Evolutionary conservation across 2,329 filamentous ascomycete species (phyloP).

Genomic region (Trichophyton schoenleinii): DNA sequence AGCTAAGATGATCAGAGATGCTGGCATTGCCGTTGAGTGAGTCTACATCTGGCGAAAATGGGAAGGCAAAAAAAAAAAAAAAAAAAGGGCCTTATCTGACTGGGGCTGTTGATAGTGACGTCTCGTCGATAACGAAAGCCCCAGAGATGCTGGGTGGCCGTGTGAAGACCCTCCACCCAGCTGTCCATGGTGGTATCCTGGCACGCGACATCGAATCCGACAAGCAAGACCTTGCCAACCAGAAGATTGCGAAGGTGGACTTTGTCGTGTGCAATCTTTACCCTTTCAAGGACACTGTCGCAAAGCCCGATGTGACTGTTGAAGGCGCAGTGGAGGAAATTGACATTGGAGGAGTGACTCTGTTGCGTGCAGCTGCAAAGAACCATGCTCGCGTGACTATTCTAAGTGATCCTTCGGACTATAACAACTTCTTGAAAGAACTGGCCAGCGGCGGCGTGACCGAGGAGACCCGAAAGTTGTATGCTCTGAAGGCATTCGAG

Average conservation of each 20-base stretch:
- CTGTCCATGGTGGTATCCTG: slow-evolving; percentile 73
- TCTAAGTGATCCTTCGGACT: slow-evolving; percentile 85
- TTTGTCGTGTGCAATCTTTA: slow-evolving; percentile 98
- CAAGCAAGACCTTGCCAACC: slow-evolving; percentile 89
- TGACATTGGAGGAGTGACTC: slow-evolving; percentile 93
- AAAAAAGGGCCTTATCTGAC: background rate
- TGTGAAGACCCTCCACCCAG: slow-evolving; percentile 93
- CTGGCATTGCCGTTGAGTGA: slow-evolving; percentile 88
- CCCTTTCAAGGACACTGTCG: slow-evolving; percentile 96
- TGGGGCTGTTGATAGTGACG: slow-evolving; percentile 50
- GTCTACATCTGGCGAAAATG: slow-evolving; percentile 21
- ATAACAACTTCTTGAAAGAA: slow-evolving; percentile 85
- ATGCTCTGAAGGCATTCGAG: slow-evolving; percentile 95
- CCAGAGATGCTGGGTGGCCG: slow-evolving; percentile 91
- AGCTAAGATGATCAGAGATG: slow-evolving; percentile 90
- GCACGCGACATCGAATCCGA: slow-evolving; percentile 89
- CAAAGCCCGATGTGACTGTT: slow-evolving; percentile 93
- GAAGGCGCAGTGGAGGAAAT: slow-evolving; percentile 97
- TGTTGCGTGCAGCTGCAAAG: slow-evolving; percentile 93
- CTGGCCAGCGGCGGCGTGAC: slow-evolving; percentile 67
- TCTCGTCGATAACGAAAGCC: slow-evolving; percentile 91
- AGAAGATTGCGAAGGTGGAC: slow-evolving; percentile 91
- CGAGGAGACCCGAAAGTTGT: slow-evolving; percentile 71
- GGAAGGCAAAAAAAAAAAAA: no score
- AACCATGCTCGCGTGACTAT: slow-evolving; percentile 95